Base-by-base conservation (phyloP, 495 filamentous ascomycete genomes). In the Xylaria scruposa region DNA sequence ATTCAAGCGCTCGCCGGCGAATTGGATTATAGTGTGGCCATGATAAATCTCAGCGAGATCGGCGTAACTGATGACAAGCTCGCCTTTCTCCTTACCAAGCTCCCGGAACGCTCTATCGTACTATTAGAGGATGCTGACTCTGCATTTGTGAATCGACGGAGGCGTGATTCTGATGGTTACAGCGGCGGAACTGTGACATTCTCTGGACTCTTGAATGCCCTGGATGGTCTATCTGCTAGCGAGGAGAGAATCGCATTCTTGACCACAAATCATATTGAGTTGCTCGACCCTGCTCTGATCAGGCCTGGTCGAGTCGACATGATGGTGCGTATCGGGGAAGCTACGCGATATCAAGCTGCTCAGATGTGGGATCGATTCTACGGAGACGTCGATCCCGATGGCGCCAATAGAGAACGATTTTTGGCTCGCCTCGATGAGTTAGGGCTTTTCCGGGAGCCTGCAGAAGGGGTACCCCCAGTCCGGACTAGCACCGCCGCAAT, bases 321-420 rank as follows among this genome's bases (percentile, higher is more conserved):
- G 90, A 95, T 91, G 54, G 90, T 97, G 4, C 89, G 92, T 49
- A 90, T 99, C 56, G 97, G 95, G 17, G 92, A 96, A 78, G 94
- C 95, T 24, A 94, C 92, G 46, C 85, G 88, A 64, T 93, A 92
- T 78, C 95, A 98, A 79, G 93, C 95, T 19, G 89, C 82, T 8
- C 85, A 91, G 79, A 91, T 99, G 82, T 99, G 96, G 96, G 91
- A 95, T 79, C 89, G 96, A 38, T 99, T 98, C 81, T 99, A 98
- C 72, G 91, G 91, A 4, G 92, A 94, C 46, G 80, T 93, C n/a
- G 94, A 97, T 75, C 66, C 78, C 15, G 86, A 90, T 62, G 90
- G 89, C 13, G 76, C 80, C 2, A 83, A 85, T 19, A 88, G 90
- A 63, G 83, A 87, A 64, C 79, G 81, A 19, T 90, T 91, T 76